Evolutionary conservation across 345 rosid species (phyloP).

Genomic region (Syzygium grande): DNA sequence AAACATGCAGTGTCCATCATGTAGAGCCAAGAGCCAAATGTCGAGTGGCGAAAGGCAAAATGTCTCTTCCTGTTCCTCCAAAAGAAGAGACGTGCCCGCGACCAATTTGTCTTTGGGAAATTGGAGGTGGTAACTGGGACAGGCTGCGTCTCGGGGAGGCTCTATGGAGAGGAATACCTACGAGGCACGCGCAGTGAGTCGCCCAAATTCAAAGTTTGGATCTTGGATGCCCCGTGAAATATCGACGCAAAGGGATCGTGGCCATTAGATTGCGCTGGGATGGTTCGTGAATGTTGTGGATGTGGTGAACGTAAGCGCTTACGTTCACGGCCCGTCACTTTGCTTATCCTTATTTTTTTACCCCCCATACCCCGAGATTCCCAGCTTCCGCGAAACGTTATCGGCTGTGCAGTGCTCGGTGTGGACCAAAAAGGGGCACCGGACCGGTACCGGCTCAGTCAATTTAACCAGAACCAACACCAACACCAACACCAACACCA

Average conservation of each 20-base stretch:
- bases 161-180: background rate
- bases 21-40: background rate
- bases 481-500: too few species aligned
- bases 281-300: background rate
- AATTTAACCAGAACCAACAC: background rate
- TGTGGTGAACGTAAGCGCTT: background rate
- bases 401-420: background rate
- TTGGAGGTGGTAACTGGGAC: background rate
- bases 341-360: background rate
- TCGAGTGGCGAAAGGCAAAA: background rate
- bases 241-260: background rate
- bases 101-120: background rate
- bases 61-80: background rate
- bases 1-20: fast-evolving
- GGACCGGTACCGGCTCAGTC: background rate
- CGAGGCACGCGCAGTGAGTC: background rate
- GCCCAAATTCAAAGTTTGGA: background rate
- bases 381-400: background rate
- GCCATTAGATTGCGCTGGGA: background rate
- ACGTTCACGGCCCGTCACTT: background rate
- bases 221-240: background rate
- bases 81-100: background rate
- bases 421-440: background rate
- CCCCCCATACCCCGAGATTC: background rate
- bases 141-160: background rate